Base-by-base conservation (phyloP, 495 filamentous ascomycete genomes). In the Penicillium cosmopolitanum region DNA sequence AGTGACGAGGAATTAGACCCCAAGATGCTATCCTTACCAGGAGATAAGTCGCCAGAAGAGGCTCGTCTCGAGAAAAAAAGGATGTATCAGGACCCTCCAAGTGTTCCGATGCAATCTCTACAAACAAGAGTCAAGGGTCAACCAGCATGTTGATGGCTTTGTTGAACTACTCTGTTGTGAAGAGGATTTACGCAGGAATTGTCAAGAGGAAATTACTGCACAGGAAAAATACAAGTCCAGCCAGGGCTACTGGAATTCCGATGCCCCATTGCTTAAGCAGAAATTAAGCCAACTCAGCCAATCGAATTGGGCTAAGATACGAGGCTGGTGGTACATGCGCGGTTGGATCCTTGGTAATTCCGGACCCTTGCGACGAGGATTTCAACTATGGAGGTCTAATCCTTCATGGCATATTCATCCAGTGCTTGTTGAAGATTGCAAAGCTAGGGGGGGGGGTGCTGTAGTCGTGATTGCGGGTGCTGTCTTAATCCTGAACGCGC, bases 381-480 rank as follows among this genome's bases (percentile, higher is more conserved):
- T 56, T 56, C 28, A 50, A 18, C 47, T 56, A 50, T 56, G 54
- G 54, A 56, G 54, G 47, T 56, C 54, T 21, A 38, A 56, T 48
- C 31, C 42, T 56, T 56, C 47, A 23, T 56, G 54, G 54, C 47
- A 48, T 50, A 56, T 56, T 44, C 54, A 56, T 56, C 54, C 54
- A 56, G 36, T 56, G 35, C 44, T 56, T 38, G 54, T 56, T 56
- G 54, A 56, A 56, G 54, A 56, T 44, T 56, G 54, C 43, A 48
- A 56, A 44, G 28, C 54, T 48, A 56, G 54, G 34, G 25, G 54
- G 54, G 13, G 54, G 54, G 16, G n/a, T 56, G 54, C 25, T 56
- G 54, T 56, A 42, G 54, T 50, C 44, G 54, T 56, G 54, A 56
- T 56, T 56, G 54, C 47, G 54, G 54, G 47, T 56, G 54, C 47